Evolutionary conservation across 495 filamentous ascomycete genomes (phyloP), one percentile per base, ranked within the genome.

Genomic region (Extremus antarcticus): DNA sequence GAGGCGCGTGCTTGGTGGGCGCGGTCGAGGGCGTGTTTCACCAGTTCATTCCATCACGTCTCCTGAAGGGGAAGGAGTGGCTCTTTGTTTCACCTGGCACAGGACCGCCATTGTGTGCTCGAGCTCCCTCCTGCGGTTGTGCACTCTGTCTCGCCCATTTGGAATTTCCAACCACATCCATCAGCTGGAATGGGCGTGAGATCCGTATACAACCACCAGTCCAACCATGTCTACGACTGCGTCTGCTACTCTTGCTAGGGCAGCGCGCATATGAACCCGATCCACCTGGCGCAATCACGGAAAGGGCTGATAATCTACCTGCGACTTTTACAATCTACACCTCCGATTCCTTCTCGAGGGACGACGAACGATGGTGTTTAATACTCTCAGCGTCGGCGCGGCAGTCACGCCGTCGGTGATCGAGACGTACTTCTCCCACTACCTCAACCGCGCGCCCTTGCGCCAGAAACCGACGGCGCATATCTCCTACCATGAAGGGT

Each of bases 401-500:
- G 87, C 85, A 25, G 78, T 94, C 39, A 85, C 87, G 56, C 88
- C 88, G 15, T 83, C 84, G 1, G 84, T 90, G 29, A 70, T 94
- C 29, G 81, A 84, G 45, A 91, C 88, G 7, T 80, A 86, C 51
- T 67, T 94, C 63, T 81, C 78, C 60, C 88, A 94, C 75, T 97
- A 90, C 64, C 71, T 92, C 51, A 81, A 94, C 63, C 85, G 85
- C 50, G 88, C 84, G 63, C 74, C 80, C 2, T 76, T 84, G 10
- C 81, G 76, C 52, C 76, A 86, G 52, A 89, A 88, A 50, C 90
- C 90, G 1, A 90, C 84, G 20, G 82, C 85, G 1, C 88, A 91
- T 63, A 80, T 97, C 57, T 89, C 88, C 22, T 97, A 97, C 68
- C 86, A 95, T 62, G 85, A 95, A 70, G 90, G 89, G n/a, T 76